Base-by-base conservation (phyloP, 352 stramenopile genomes). In the Pythium monospermum region DNA sequence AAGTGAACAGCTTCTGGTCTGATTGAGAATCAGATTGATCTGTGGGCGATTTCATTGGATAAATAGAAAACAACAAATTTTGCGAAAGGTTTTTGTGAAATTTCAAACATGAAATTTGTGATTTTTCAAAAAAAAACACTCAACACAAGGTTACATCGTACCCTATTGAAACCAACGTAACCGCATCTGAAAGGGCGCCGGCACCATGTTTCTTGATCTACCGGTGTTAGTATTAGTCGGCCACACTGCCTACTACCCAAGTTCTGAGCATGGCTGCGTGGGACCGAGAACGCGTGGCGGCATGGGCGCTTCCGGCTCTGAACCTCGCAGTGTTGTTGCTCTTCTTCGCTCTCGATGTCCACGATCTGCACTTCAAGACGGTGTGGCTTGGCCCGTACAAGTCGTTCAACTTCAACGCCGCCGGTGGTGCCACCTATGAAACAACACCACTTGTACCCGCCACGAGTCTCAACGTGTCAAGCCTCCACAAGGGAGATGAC, bases 301-400 rank as follows among this genome's bases (percentile, higher is more conserved):
- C 49, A 32, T 59, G 49, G 52, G 25, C 38, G 26, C 45, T 68
- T 15, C 54, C 55, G 26, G 37, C 39, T 31, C 31, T 71, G 7
- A 45, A 69, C 21, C 26, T 71, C n/a, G 10, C 37, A 12, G 28
- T 35, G 33, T 49, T 75, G 39, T 40, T 68, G 38, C 18, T 65
- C 32, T 68, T 76, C 50, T 62, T 65, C 42, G 28, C 47, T n/a
- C 64, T 73, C 22, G 63, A 76, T 21, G 11, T 76, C 8, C 55
- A 48, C 30, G 67, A 76, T 38, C 28, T 76, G 3, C 59, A 53
- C 41, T 57, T 59, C 56, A 76, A 76, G 43, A 28, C 51, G 16
- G 35, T 57, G 18, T 73, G 64, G 63, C 46, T 76, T 35, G 67
- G 67, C 0, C 54, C 67, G 6, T 30, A 37, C 26, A 50, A 63